phyloP scores from a whole-genome alignment of 2,329 filamentous ascomycete species.

The Chaetomiaceae sp. region DNA sequence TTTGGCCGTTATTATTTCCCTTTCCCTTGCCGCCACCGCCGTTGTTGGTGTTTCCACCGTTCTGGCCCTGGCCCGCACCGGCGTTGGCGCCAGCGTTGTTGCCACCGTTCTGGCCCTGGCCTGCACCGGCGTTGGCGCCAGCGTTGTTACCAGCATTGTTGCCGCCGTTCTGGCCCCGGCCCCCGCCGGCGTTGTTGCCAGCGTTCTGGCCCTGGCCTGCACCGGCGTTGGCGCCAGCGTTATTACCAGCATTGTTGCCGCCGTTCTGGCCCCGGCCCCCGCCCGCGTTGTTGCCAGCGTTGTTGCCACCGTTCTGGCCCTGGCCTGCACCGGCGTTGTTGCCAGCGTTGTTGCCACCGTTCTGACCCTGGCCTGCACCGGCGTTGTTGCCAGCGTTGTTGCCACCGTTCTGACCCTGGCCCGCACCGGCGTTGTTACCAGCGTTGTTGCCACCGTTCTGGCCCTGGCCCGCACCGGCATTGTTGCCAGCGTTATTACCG shows the following conservation, averaged over 20 bases:
- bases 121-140: slow-evolving; percentile 5
- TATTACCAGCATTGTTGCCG: slow-evolving; percentile 6
- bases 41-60: no score
- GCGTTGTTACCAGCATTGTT: slow-evolving; percentile 6
- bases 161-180: slow-evolving; percentile 9
- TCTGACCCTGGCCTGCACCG: not conserved
- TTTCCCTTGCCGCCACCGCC: slow-evolving; percentile 3
- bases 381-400: slow-evolving; percentile 7
- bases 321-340: no score
- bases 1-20: slow-evolving; percentile 6
- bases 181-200: no score
- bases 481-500: slow-evolving; percentile 16
- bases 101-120: slow-evolving; percentile 8
- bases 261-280: slow-evolving; percentile 13
- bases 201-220: slow-evolving; percentile 10
- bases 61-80: slow-evolving; percentile 3
- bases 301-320: slow-evolving; percentile 12
- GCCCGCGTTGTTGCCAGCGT: slow-evolving; percentile 5
- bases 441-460: slow-evolving; percentile 7
- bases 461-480: slow-evolving; percentile 1
- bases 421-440: not conserved
- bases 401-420: not conserved
- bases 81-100: slow-evolving; percentile 3
- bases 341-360: slow-evolving; percentile 8
- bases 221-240: slow-evolving; percentile 5